phyloP scores from a whole-genome alignment of 208 protist genomes.

The Vickermania ingenoplastis region DNA sequence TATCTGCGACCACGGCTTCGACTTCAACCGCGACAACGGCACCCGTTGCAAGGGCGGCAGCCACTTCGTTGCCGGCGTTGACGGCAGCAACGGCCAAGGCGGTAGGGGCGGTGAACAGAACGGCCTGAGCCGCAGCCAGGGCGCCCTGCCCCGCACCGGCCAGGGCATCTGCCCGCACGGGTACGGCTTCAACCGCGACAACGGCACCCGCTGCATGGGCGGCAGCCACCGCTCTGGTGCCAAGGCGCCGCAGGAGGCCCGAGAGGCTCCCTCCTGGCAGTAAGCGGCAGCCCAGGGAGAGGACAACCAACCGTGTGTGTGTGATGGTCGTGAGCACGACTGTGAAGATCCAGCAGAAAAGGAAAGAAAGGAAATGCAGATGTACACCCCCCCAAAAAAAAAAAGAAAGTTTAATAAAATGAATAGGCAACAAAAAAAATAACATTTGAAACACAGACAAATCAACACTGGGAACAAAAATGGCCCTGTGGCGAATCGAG shows the following conservation, averaged over 20 bases:
- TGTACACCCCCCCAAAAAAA: no score
- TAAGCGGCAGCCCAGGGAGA: no score
- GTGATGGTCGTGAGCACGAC: no score
- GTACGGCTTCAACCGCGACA: neutral
- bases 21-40: conserved; percentile 1
- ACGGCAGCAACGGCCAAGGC: neutral
- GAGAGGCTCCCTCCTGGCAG: neutral
- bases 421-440: no score
- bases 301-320: no score
- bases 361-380: no score
- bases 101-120: neutral
- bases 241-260: neutral
- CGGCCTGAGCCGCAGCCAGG: neutral
- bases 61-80: neutral
- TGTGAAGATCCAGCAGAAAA: no score
- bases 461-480: no score
- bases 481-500: no score
- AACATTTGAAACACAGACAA: no score
- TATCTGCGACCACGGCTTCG: neutral
- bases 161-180: neutral
- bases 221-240: neutral
- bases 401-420: no score
- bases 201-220: neutral
- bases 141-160: neutral
- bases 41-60: neutral